Base-by-base conservation (phyloP, 352 stramenopile species). In the Phytophthora citrophthora region DNA sequence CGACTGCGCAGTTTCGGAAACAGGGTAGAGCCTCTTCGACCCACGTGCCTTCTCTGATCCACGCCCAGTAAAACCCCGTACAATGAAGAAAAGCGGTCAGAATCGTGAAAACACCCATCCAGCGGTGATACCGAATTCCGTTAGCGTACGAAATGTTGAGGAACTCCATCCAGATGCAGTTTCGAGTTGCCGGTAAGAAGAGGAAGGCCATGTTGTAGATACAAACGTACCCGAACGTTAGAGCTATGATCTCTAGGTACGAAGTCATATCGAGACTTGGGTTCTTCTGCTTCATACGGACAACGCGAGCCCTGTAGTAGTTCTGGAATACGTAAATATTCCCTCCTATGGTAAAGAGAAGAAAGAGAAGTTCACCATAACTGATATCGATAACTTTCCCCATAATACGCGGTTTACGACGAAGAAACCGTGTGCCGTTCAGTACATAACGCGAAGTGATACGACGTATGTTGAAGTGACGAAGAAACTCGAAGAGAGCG, bases 131-230 rank as follows among this genome's bases (percentile, higher is more conserved):
- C 47, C 80, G 79, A 36, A 88, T 64, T 0, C 55, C 74, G 34
- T 83, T 82, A 0, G 76, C 71, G 58, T 79, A 86, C 36, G 76
- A 84, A 31, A 86, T 78, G 40, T 79, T 81, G 68, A 88, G 63
- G 15, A 82, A 81, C 31, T 86, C 74, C 73, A 86, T 83, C 78
- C 78, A 88, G 7, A 72, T 71, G 49, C 76, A 72, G 41, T 86
- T 80, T 4, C 74, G 64, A 10, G 76, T 86, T 0, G 63, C 62
- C 2, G 72, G 77, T 0, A 88, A 49, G 41, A 83, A 81, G 3
- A 88, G 58, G 54, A 86, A 86, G 1, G 68, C 71, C 65, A 85
- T 61, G 65, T 86, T 86, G 68, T 57, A 84, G 5, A 83, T 20
- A 26, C 71, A 76, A 11, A 60, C 64, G 49, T 71, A 82, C 36